Evolutionary conservation across 2,329 filamentous ascomycete genomes (phyloP), one percentile per base, ranked within the genome.

Genomic region (Nannizziopsis arthrosporioides): DNA sequence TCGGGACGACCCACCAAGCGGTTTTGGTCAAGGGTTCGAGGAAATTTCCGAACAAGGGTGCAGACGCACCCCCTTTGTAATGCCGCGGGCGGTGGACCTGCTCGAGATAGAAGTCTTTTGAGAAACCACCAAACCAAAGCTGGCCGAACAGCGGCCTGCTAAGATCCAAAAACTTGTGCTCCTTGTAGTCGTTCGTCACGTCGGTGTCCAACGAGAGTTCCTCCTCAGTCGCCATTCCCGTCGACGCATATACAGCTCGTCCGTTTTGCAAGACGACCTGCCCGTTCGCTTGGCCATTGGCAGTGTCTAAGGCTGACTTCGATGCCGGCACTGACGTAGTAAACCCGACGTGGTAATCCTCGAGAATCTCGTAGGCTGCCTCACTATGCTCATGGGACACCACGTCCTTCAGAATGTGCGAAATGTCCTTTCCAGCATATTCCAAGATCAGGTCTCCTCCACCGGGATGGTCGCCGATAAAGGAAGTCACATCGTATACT

Each of bases 11-110:
- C 80, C 83, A 98, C 92, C 92, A 98, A 1, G 92, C 79, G 2
- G 92, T 98, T 74, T 89, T 84, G 65, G 82, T 89, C 51, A 98
- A 71, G n/a, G 92, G 92, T 69, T 98, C 92, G n/a, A 98, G 73
- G 65, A 98, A 94, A 69, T 98, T 96, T 51, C 92, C 92, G 67
- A 98, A 98, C 18, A 98, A 70, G 15, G 92, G 92, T 34, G 92
- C 92, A 5, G 88, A 95, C 53, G 81, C 80, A 50, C 92, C 92
- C 55, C 90, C 90, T 63, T 82, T 93, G 75, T 96, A 98, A 66
- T 98, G 90, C 51, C 92, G 81, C 14, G 92, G 92, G 39, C 92
- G 82, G 64, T 98, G 92, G 45, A 98, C 85, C 66, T 98, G 92
- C 57, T 95, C 82, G 18, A 98, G 76, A 62, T 98, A 98, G 63